Evolutionary conservation across 2,329 filamentous ascomycete genomes (phyloP).

Genomic region (Chrysoporthe cubensis): DNA sequence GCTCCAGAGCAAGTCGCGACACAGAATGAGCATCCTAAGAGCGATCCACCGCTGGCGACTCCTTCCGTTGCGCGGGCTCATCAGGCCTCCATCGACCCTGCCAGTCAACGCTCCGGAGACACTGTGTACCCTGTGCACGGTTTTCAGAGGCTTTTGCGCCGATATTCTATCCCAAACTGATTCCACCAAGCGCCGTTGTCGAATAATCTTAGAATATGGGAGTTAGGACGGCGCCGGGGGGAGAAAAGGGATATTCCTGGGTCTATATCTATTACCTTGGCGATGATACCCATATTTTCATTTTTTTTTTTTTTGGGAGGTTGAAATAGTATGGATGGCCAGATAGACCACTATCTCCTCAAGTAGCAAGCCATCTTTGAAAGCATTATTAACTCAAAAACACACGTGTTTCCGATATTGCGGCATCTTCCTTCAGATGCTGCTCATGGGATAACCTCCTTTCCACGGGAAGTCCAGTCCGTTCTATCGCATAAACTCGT

Average conservation of each 20-base stretch:
- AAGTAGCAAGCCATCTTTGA: background rate
- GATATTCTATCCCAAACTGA: conserved; percentile 10
- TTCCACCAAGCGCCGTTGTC: background rate
- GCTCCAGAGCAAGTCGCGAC: background rate
- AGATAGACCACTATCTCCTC: background rate
- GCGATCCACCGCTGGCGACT: background rate
- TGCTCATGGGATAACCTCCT: background rate
- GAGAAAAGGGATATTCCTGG: background rate
- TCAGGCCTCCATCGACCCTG: background rate
- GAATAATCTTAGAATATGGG: background rate
- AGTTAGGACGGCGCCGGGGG: background rate
- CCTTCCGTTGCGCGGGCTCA: background rate
- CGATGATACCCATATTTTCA: conserved; percentile 8
- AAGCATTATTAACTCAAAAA: background rate
- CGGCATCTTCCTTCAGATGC: too few species aligned
- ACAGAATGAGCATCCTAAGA: background rate
- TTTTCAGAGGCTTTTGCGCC: conserved; percentile 7
- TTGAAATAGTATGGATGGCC: background rate
- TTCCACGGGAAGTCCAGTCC: background rate
- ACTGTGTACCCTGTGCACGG: conserved; percentile 4
- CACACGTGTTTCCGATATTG: background rate
- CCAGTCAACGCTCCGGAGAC: background rate
- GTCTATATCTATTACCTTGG: background rate
- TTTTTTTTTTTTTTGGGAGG: background rate
- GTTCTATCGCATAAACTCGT: background rate